phyloP scores from a whole-genome alignment of 805 yeast genomes.

The Zygotorulaspora danielsina region DNA sequence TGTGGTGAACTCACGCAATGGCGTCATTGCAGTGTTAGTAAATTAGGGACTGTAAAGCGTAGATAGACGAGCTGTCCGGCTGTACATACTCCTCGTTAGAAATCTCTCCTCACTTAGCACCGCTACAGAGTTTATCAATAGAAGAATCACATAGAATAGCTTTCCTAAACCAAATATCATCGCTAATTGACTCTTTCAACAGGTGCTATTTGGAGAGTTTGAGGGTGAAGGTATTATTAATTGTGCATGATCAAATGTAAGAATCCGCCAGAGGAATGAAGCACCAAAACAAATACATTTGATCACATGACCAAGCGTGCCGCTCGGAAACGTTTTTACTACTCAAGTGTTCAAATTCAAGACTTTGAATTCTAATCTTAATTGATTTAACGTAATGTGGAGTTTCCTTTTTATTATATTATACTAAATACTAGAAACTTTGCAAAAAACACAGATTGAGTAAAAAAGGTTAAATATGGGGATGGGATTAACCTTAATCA shows the following conservation, averaged over 20 bases:
- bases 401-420: slow-evolving; percentile 18
- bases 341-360: too few species aligned
- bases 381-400: slow-evolving; percentile 11
- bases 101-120: slow-evolving; percentile 78
- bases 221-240: too few species aligned
- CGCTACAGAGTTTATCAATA: slow-evolving; percentile 70
- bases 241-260: too few species aligned
- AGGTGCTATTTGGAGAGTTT: too few species aligned
- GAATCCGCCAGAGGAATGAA: too few species aligned
- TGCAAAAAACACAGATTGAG: slow-evolving; percentile 14
- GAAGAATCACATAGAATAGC: slow-evolving; percentile 48
- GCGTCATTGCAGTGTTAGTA: too few species aligned
- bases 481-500: slow-evolving; percentile 46
- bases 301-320: not conserved
- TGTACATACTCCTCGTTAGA: slow-evolving; percentile 49
- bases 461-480: slow-evolving; percentile 11
- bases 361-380: too few species aligned
- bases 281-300: too few species aligned
- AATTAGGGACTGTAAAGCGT: too few species aligned
- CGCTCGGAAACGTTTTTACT: too few species aligned
- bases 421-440: slow-evolving; percentile 19
- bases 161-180: slow-evolving; percentile 59
- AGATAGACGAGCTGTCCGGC: too few species aligned
- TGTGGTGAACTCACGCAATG: slow-evolving; percentile 6
- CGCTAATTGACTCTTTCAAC: slow-evolving; percentile 3